A percentile compares a stretch with the other conserved stretches of the same genome.
phyloP scores from a whole-genome alignment of 805 yeast species.

The Saccharomycopsis selenospora region DNA sequence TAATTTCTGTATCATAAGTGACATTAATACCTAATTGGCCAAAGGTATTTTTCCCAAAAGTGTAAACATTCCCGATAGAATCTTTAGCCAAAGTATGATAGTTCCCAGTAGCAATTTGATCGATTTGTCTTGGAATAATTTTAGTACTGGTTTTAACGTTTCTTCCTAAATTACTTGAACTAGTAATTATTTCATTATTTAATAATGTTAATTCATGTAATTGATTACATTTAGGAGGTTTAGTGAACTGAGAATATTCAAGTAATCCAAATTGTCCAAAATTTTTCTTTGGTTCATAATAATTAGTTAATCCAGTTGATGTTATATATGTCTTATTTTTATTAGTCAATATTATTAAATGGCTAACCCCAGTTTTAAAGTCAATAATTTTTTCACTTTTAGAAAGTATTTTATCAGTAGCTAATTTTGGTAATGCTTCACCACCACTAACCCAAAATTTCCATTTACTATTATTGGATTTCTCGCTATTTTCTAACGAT shows the following conservation, averaged over 20 bases:
- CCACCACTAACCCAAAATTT: background rate
- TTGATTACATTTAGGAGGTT: slow-evolving; percentile 41
- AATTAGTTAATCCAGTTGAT: slow-evolving; percentile 43
- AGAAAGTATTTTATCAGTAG: slow-evolving; percentile 10
- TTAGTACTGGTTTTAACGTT: slow-evolving; percentile 15
- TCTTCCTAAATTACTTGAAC: background rate
- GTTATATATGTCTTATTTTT: slow-evolving; percentile 56
- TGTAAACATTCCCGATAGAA: slow-evolving; percentile 58
- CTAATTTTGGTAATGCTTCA: slow-evolving; percentile 12
- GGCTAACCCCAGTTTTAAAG: slow-evolving; percentile 56
- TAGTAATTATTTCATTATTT: slow-evolving; percentile 35
- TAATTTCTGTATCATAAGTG: slow-evolving; percentile 54
- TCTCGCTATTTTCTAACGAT: slow-evolving; percentile 25
- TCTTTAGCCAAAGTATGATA: slow-evolving; percentile 70
- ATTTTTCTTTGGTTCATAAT: slow-evolving; percentile 34
- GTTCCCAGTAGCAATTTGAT: slow-evolving; percentile 63
- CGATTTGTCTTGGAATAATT: slow-evolving; percentile 37
- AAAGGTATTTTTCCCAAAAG: slow-evolving; percentile 76
- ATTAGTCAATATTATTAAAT: slow-evolving; percentile 55
- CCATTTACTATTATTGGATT: background rate
- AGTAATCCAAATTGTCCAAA: slow-evolving; percentile 86
- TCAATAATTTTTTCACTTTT: slow-evolving; percentile 47
- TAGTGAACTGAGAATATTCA: slow-evolving; percentile 49
- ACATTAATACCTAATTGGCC: slow-evolving; percentile 82
- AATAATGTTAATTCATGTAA: slow-evolving; percentile 52